A percentile compares a stretch with the other conserved stretches of the same genome.
These are phyloP conservation scores for Rhododendron vialii DNA, from an alignment of 148 eudicot genomes.

Conservation along the genomic window DNA sequence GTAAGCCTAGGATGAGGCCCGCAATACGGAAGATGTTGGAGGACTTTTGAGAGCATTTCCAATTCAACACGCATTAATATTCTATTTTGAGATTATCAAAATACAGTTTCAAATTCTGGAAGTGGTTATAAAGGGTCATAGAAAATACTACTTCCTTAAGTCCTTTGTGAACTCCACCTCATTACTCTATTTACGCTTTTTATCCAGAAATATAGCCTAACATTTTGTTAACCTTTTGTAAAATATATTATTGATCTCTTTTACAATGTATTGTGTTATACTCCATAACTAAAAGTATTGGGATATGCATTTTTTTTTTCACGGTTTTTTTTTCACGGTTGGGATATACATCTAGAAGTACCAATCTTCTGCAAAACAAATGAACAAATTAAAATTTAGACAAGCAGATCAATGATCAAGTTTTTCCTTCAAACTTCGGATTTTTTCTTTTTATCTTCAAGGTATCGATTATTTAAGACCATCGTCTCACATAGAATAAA, in stretches of 20 bases:
- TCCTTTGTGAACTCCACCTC: not conserved
- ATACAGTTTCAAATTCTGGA: not conserved
- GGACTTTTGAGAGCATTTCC: not conserved
- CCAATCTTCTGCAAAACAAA: not conserved
- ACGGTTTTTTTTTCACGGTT: no score
- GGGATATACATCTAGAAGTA: not conserved
- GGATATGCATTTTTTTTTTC: no score
- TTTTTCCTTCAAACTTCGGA: not conserved
- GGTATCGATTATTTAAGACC: not conserved
- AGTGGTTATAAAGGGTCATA: not conserved
- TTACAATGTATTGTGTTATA: not conserved
- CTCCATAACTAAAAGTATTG: no score
- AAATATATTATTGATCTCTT: not conserved
- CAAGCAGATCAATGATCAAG: not conserved
- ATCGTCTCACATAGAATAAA: not conserved
- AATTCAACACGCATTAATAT: not conserved
- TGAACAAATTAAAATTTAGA: not conserved
- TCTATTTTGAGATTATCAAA: not conserved
- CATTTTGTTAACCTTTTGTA: not conserved
- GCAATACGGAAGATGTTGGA: not conserved
- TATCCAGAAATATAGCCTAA: not conserved
- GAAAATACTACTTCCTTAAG: no score
- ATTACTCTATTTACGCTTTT: not conserved
- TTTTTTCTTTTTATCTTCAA: not conserved
- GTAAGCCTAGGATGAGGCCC: not conserved